Evolutionary conservation across 2,329 filamentous ascomycete genomes (phyloP).

Genomic region (Monascus ruber): DNA sequence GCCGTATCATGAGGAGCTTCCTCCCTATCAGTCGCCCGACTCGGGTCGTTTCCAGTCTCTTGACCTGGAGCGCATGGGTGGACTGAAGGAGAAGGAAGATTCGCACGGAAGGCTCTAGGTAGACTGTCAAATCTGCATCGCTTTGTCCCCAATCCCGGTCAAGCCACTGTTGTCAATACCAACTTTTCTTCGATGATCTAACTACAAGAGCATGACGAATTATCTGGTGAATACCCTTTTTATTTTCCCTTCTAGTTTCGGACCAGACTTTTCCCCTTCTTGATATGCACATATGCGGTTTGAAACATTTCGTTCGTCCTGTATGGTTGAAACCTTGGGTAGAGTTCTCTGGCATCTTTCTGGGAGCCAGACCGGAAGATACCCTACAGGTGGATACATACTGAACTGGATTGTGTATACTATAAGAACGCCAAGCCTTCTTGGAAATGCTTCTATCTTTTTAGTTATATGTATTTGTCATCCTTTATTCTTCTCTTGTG

Average conservation of each 20-base stretch:
- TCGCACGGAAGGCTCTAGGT: conserved; percentile 24
- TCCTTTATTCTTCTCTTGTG: conserved; percentile 5
- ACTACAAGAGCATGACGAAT: conserved; percentile 22
- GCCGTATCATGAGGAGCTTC: conserved; percentile 67
- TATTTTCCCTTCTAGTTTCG: conserved; percentile 5
- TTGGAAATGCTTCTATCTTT: conserved; percentile 2
- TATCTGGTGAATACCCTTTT: conserved; percentile 16
- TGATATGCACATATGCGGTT: conserved; percentile 22
- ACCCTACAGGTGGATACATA: conserved; percentile 2
- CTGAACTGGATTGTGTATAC: conserved; percentile 17
- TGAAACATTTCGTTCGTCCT: conserved; percentile 6
- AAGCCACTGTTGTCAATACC: not conserved
- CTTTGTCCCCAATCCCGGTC: too few species aligned
- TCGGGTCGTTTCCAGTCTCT: conserved; percentile 78
- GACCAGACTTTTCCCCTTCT: conserved; percentile 4
- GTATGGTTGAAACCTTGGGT: not conserved
- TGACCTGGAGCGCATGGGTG: conserved; percentile 88
- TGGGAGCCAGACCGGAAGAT: conserved; percentile 1
- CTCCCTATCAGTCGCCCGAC: conserved; percentile 77
- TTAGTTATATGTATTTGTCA: conserved; percentile 8
- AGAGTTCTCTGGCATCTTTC: conserved; percentile 1
- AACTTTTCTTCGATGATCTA: conserved; percentile 14
- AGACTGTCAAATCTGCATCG: not conserved
- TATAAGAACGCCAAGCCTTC: conserved; percentile 14
- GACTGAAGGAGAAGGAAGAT: conserved; percentile 76